Evolutionary conservation across 1,139 yeast species (phyloP), one percentile per base, ranked within the genome.

Genomic region (Taphrina sp.): DNA sequence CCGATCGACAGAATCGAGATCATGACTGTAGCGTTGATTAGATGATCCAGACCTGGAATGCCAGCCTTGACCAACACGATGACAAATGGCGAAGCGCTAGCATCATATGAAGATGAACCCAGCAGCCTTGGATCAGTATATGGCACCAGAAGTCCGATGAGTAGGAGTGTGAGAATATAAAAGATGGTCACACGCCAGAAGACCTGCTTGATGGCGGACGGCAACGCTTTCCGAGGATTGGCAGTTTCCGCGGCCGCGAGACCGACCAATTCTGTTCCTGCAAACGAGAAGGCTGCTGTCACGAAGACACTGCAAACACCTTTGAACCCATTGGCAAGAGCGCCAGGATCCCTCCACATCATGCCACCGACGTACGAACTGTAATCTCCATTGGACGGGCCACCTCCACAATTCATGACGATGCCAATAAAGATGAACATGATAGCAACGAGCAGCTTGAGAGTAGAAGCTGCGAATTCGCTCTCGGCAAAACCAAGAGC

Each of bases 221-320:
- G 88, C 56, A 85, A 74, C 4, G 84, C 72, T 65, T 75, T 76
- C 68, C 84, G 75, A 54, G 95, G 95, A 68, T 85, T 81, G 43
- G 75, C 75, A 42, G 95, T 80, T 70, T 88, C 95, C 16, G 94
- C 88, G 35, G 95, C 89, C 19, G 95, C 89, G 62, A 88, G 74
- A 56, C 94, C 94, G 58, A 83, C 84, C 66, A 85, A 75, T 70
- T 86, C 95, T 54, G 85, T 80, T 64, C 94, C 94, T 53, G 92
- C 89, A 65, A 86, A 84, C 3, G 95, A 82, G 70, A 87, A 89
- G 5, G 95, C 95, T 26, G 95, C 94, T 28, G 83, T 80, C 49
- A 89, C 88, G 65, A 89, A 85, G 29, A 85, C 85, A n/a, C 86
- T 74, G 65, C 89, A 80, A 22, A 87, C 81, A 63, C 96, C 96